These are phyloP conservation scores for Articulospora tetracladia DNA, from an alignment of 495 filamentous ascomycete genomes.

Conservation along the genomic window DNA sequence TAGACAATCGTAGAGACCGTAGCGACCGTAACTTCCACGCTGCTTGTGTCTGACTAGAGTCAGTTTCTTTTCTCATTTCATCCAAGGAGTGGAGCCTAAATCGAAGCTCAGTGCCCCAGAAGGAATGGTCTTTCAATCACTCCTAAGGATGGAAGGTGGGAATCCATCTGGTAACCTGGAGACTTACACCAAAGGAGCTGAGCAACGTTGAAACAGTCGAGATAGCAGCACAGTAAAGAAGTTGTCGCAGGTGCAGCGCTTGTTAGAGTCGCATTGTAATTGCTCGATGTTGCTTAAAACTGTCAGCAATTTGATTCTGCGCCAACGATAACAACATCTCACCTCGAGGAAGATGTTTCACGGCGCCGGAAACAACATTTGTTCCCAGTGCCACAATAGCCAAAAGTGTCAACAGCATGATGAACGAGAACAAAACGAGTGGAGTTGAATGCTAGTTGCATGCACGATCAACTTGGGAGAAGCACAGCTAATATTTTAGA, in stretches of 20 bases:
- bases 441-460: too few relatives aligned
- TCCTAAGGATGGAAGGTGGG: too few relatives aligned
- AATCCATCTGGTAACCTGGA: too few relatives aligned
- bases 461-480: too few relatives aligned
- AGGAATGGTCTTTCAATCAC: too few relatives aligned
- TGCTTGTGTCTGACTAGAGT: background rate
- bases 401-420: background rate
- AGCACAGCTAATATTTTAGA: too few relatives aligned
- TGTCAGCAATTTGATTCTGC: background rate
- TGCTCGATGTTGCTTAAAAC: background rate
- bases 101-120: too few relatives aligned
- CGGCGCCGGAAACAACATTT: background rate
- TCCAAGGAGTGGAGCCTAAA: too few relatives aligned
- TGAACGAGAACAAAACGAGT: background rate
- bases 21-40: background rate
- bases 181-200: background rate
- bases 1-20: slow-evolving; percentile 1
- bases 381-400: background rate
- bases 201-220: background rate
- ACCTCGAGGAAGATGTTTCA: background rate
- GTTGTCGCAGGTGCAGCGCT: background rate
- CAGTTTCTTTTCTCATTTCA: too few relatives aligned
- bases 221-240: background rate
- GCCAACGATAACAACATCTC: background rate
- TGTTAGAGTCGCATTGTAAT: background rate